Evolutionary conservation across 1,139 yeast species (phyloP).

Genomic region (Tardiomyces digboiensis): DNA sequence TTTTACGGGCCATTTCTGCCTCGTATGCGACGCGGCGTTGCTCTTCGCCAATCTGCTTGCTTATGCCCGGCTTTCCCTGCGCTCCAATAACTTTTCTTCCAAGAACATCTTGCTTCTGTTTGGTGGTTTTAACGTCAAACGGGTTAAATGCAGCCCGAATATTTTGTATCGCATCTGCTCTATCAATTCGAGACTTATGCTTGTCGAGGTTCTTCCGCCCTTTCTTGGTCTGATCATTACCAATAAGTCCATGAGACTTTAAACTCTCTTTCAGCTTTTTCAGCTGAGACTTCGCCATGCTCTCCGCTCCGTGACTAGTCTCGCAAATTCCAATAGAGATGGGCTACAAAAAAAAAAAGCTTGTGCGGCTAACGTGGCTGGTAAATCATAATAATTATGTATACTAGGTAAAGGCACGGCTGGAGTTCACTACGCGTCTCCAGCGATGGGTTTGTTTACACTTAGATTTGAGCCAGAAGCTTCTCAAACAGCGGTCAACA

Average conservation of each 20-base stretch:
- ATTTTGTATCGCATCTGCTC: slow-evolving; percentile 41
- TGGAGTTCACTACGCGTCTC: not conserved
- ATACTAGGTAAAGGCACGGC: not conserved
- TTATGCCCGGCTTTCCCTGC: slow-evolving; percentile 61
- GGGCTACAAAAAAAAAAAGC: not conserved
- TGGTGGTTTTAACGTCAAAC: slow-evolving; percentile 68
- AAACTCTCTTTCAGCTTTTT: slow-evolving; percentile 73
- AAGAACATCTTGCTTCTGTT: slow-evolving; percentile 55
- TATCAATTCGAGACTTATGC: slow-evolving; percentile 54
- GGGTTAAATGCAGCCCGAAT: slow-evolving; percentile 84
- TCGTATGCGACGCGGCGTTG: slow-evolving; percentile 60
- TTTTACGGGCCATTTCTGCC: slow-evolving; percentile 47
- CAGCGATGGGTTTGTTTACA: not conserved
- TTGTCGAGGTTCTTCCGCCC: slow-evolving; percentile 40
- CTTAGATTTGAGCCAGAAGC: not conserved
- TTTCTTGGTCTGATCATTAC: slow-evolving; percentile 58
- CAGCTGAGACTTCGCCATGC: slow-evolving; percentile 86
- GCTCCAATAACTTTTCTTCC: slow-evolving; percentile 53
- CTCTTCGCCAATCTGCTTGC: slow-evolving; percentile 72
- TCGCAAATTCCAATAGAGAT: not conserved
- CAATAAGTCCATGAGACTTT: slow-evolving; percentile 70
- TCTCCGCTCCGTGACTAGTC: not conserved
- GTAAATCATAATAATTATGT: not conserved
- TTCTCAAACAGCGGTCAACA: no score
- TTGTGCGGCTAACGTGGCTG: not conserved